Evolutionary conservation across 371 early-diverging fungal species (phyloP).

Genomic region (Capillidium rhysosporum): DNA sequence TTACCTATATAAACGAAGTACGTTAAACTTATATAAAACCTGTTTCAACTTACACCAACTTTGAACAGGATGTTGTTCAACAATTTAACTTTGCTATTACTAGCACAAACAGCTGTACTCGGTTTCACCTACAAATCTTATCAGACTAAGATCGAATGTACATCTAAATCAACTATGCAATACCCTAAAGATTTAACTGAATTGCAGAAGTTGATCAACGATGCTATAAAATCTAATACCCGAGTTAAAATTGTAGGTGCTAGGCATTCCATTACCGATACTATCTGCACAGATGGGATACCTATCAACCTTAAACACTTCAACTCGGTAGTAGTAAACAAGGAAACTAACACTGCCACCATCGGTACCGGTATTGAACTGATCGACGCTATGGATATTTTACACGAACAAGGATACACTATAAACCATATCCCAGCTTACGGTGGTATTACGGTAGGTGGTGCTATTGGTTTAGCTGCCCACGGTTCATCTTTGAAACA

Average conservation of each 20-base stretch:
- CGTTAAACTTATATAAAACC: no score
- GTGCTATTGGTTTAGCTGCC: slow-evolving; percentile 1
- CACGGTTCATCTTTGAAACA: slow-evolving; percentile 3
- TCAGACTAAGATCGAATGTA: background rate
- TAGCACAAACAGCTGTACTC: background rate
- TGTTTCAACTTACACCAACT: no score
- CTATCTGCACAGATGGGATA: slow-evolving; percentile 4
- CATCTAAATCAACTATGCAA: background rate
- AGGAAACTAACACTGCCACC: background rate
- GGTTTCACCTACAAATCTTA: background rate
- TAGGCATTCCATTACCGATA: background rate
- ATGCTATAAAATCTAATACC: background rate
- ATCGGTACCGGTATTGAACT: background rate
- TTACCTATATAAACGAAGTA: no score
- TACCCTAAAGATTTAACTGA: background rate
- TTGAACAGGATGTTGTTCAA: no score
- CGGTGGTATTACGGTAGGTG: slow-evolving; percentile 5
- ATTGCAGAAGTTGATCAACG: background rate
- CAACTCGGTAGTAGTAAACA: background rate
- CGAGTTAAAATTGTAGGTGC: background rate
- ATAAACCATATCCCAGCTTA: background rate
- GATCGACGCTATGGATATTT: background rate
- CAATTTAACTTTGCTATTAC: background rate
- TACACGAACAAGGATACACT: background rate
- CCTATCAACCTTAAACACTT: background rate